Evolutionary conservation across 2,329 filamentous ascomycete species (phyloP), one percentile per base, ranked within the genome.

Genomic region (Colletotrichum chrysophilum): DNA sequence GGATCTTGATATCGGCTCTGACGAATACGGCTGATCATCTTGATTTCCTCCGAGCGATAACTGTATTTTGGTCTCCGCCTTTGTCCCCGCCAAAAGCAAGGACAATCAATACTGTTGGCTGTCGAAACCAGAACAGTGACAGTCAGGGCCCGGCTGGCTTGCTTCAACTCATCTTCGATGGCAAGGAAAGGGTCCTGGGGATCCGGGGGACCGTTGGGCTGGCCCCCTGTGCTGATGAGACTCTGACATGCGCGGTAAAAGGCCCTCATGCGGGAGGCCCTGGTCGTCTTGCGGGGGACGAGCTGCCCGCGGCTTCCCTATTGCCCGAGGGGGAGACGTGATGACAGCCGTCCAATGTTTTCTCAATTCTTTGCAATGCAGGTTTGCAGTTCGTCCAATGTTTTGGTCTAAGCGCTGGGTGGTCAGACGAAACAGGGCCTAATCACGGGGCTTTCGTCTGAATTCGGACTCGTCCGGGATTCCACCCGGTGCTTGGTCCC

Each of bases 171-270:
- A 36, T 61, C 34, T 61, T 32, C 30, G 14, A 34, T 58, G 56
- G 66, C 66, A 64, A 30, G 66, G 66, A 32, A 48, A 30, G 55
- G 43, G 58, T 64, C 61, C 43, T 24, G 64, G 74, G 28, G 28
- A 36, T 26, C 21, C 62, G 62, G 21, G 26, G 26, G 18, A 62
- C 32, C 38, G 30, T 55, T 72, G 21, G 32, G 36, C 55, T 14
- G 30, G 26, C 56, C 18, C 73, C 73, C 70, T 75, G 73, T 34
- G 58, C 30, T 60, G 56, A 72, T 64, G 73, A 73, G 26, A 73
- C 34, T 58, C 56, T 74, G 64, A 52, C 73, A 52, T 73, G 64
- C 68, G 56, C 34, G 36, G 34, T 24, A 68, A 69, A 73, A 52
- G 30, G n/a, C 38, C 66, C 58, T 74, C 67, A 36, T 24, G 18